Conservation (phyloP, 352 stramenopile species). For the Pythium vanterpoolii region DNA sequence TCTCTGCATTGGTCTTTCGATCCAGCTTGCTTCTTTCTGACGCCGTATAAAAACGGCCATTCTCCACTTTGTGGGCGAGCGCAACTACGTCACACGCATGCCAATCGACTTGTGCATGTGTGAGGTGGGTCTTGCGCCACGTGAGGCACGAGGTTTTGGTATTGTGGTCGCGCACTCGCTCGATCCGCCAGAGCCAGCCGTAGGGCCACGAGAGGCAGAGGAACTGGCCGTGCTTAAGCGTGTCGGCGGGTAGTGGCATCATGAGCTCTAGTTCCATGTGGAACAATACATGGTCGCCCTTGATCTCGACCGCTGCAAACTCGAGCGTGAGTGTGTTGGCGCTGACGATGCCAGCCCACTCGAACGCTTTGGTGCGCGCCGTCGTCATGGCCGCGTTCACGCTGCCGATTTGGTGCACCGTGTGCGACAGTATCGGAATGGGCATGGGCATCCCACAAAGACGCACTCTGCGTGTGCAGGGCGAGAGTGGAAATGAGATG, state of each 20-base stretch:
- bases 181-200: conserved; percentile 55
- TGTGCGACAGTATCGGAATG: too few species aligned
- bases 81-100: conserved; percentile 26
- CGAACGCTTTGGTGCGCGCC: neutral
- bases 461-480: too few species aligned
- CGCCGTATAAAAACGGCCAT: neutral
- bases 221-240: conserved; percentile 34
- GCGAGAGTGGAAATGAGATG: too few species aligned
- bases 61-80: conserved; percentile 32
- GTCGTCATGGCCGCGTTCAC: neutral
- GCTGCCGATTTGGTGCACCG: neutral
- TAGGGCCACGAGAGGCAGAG: conserved; percentile 46
- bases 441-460: too few species aligned
- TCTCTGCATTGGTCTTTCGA: too few species aligned
- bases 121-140: conserved; percentile 44
- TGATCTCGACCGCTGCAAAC: conserved; percentile 45
- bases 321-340: conserved; percentile 43
- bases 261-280: conserved; percentile 41
- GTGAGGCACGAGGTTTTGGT: conserved; percentile 33
- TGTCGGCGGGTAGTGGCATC: conserved; percentile 23
- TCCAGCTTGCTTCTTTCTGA: too few species aligned
- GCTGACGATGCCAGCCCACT: conserved; percentile 19
- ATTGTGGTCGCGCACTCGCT: conserved; percentile 27
- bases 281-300: conserved; percentile 42
- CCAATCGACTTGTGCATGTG: conserved; percentile 14